A percentile compares a stretch with the other conserved stretches of the same genome.
Conservation (phyloP, 225 moss, liverwort and hornwort genomes). For the Sphagnum tenellum region DNA sequence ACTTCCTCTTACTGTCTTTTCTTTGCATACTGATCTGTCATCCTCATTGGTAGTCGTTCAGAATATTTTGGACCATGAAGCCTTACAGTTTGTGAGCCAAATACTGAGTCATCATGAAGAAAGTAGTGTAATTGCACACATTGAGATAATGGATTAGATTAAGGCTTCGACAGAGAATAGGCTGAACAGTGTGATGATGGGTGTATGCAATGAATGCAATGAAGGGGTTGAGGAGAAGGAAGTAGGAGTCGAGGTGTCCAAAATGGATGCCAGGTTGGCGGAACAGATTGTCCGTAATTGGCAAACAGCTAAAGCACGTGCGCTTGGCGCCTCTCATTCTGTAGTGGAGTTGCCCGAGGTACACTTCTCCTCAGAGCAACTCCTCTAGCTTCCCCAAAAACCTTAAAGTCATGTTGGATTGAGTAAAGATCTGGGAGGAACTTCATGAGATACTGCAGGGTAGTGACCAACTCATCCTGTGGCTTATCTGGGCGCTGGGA, state of each 20-base stretch:
- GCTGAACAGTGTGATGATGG: slow-evolving; percentile 19
- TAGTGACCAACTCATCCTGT: neutral
- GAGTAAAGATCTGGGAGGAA: no score
- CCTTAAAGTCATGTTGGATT: no score
- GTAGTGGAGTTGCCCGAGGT: slow-evolving; percentile 83
- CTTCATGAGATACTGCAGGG: neutral
- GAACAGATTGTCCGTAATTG: slow-evolving; percentile 81
- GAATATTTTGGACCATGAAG: neutral
- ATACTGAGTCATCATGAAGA: neutral
- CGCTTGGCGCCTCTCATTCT: slow-evolving; percentile 71
- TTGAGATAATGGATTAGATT: neutral
- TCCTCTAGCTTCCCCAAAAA: no score
- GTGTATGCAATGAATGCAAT: slow-evolving; percentile 23
- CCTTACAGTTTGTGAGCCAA: neutral
- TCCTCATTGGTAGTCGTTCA: no score
- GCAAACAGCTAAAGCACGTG: slow-evolving; percentile 92
- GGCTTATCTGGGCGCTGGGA: neutral
- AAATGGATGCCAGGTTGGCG: slow-evolving; percentile 93
- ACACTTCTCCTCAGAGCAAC: slow-evolving; percentile 1
- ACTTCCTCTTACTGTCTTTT: no score
- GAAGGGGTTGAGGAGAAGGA: slow-evolving; percentile 42
- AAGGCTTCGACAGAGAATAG: neutral
- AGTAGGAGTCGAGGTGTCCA: slow-evolving; percentile 37
- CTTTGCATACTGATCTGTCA: no score
- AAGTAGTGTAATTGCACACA: neutral